Conservation (phyloP, 2,329 filamentous ascomycete genomes). For the Exophiala spinifera region DNA sequence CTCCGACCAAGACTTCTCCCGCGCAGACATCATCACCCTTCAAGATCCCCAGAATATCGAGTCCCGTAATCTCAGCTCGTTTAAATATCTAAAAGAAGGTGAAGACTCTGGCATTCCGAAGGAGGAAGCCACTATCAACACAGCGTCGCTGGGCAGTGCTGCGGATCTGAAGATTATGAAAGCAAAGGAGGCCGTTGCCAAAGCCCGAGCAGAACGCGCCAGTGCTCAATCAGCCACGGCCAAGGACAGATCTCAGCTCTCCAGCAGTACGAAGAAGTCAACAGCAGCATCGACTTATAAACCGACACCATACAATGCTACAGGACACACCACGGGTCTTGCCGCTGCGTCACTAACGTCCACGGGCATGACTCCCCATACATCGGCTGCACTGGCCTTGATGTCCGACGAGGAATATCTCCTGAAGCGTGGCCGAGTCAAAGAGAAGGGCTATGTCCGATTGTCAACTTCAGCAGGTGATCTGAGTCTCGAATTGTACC, state of each 20-base stretch:
- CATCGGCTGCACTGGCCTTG: constrained; percentile 78
- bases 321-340: constrained; percentile 82
- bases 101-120: constrained; percentile 62
- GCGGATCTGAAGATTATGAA: constrained; percentile 70
- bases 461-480: constrained; percentile 82
- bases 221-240: constrained; percentile 15
- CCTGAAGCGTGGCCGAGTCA: constrained; percentile 84
- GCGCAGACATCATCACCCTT: constrained; percentile 90
- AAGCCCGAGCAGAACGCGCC: constrained; percentile 71
- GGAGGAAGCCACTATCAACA: constrained; percentile 75
- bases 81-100: constrained; percentile 86
- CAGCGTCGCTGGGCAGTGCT: constrained; percentile 71
- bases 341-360: constrained; percentile 94
- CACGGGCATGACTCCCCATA: constrained; percentile 88
- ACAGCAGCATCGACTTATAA: constrained; percentile 29
- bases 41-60: constrained; percentile 93
- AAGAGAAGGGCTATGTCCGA: constrained; percentile 86
- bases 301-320: constrained; percentile 71
- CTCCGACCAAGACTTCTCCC: constrained; percentile 78
- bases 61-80: constrained; percentile 76
- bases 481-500: constrained; percentile 82
- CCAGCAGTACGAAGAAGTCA: constrained; percentile 26
- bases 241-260: constrained; percentile 5
- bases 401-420: constrained; percentile 95
- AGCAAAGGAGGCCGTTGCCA: constrained; percentile 91